These are phyloP conservation scores for Aspergillus sp. DNA, from an alignment of 2,329 filamentous ascomycete genomes.

Conservation along the genomic window DNA sequence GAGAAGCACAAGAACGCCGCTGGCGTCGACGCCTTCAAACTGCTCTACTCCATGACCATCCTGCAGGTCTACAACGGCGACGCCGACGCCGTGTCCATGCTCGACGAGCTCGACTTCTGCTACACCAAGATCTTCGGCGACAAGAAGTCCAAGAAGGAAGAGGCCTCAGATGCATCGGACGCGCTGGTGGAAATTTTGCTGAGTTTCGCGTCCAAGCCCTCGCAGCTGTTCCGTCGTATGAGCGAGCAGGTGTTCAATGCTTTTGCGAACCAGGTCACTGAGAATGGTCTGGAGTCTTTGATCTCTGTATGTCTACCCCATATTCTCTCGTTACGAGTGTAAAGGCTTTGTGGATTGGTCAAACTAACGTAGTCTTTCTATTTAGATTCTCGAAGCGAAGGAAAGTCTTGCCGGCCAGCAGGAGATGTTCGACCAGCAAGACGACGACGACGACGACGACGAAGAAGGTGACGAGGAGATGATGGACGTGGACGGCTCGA, in stretches of 20 bases:
- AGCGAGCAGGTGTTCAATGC: constrained; percentile 84
- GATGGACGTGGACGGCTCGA: constrained; percentile 45
- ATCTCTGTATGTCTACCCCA: constrained; percentile 40
- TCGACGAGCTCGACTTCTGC: constrained; percentile 78
- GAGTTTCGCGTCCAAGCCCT: constrained; percentile 84
- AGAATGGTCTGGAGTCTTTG: constrained; percentile 67
- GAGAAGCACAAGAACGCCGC: constrained; percentile 44
- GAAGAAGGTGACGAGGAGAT: constrained; percentile 55
- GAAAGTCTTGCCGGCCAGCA: constrained; percentile 83
- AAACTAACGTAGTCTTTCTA: no score
- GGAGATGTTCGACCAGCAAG: constrained; percentile 75
- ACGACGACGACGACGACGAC: constrained; percentile 61
- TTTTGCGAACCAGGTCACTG: constrained; percentile 73
- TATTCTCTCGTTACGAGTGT: neutral
- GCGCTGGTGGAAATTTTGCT: constrained; percentile 83
- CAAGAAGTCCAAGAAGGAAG: constrained; percentile 54
- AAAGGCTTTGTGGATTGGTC: no score
- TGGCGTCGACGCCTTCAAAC: constrained; percentile 64
- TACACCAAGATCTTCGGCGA: constrained; percentile 61
- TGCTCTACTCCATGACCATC: constrained; percentile 81
- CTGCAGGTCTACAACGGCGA: constrained; percentile 90
- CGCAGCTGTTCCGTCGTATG: constrained; percentile 78
- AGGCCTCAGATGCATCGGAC: constrained; percentile 57
- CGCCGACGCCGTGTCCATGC: constrained; percentile 75
- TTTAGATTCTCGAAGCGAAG: constrained; percentile 68